Conservation (phyloP, 108 stramenopile species). For the Nitzschia sp. region DNA sequence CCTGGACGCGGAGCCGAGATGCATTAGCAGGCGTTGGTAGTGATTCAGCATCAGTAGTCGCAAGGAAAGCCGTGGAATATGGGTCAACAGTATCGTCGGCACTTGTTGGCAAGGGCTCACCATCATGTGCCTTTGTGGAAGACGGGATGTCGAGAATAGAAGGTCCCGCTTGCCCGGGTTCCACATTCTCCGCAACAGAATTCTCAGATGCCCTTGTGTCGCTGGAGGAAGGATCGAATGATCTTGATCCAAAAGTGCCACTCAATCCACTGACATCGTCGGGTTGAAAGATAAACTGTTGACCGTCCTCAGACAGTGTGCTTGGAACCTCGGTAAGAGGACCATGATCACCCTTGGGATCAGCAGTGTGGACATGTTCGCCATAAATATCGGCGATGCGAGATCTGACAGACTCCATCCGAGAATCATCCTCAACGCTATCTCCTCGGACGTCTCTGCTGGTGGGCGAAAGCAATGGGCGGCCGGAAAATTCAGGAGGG, state of each 20-base stretch:
- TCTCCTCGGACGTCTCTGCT: conserved; percentile 8
- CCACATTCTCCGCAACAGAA: not conserved
- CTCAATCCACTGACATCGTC: conserved; percentile 16
- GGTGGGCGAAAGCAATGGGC: conserved; percentile 22
- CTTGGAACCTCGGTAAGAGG: conserved; percentile 3
- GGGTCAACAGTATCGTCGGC: not conserved
- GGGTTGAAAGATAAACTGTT: conserved; percentile 3
- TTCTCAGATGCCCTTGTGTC: not conserved
- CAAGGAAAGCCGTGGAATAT: not conserved
- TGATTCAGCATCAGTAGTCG: not conserved
- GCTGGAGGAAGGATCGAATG: conserved; percentile 12
- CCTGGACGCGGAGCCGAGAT: conserved; percentile 16
- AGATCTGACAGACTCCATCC: conserved; percentile 32
- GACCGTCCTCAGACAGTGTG: conserved; percentile 6
- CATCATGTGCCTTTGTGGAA: not conserved
- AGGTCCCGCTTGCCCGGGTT: not conserved
- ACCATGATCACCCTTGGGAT: not conserved
- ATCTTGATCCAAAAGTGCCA: conserved; percentile 10
- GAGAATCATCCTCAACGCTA: conserved; percentile 9
- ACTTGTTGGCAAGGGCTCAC: not conserved
- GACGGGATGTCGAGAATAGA: not conserved
- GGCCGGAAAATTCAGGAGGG: conserved; percentile 25
- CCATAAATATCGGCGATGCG: conserved; percentile 31
- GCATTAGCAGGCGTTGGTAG: conserved; percentile 13
- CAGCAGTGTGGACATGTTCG: not conserved